These are phyloP conservation scores for Tausonia pullulans DNA, from an alignment of 1,284 basidiomycete genomes.

Conservation along the genomic window DNA sequence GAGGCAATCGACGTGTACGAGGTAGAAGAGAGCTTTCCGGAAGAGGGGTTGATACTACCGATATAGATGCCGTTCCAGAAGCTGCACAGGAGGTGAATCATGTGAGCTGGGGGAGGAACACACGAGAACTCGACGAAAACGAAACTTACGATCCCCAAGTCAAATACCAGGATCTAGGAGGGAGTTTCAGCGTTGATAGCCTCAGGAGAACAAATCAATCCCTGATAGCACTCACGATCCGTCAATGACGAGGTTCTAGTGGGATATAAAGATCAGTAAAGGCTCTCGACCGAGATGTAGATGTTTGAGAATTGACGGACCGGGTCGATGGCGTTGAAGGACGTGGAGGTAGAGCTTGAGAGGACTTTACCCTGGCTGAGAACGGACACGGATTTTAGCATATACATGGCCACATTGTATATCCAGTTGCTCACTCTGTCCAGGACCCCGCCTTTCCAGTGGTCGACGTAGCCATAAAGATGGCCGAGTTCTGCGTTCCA, in stretches of 20 bases:
- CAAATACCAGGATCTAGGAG: no score
- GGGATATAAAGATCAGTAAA: background rate
- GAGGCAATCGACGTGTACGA: constrained; percentile 39
- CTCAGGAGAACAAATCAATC: no score
- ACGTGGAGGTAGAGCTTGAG: constrained; percentile 35
- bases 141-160: no score
- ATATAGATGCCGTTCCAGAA: no score
- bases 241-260: constrained; percentile 20
- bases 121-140: no score
- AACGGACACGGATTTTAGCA: constrained; percentile 32
- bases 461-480: constrained; percentile 26
- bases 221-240: no score
- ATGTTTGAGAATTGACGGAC: constrained; percentile 14
- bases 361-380: constrained; percentile 43
- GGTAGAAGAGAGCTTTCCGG: constrained; percentile 37
- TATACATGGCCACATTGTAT: no score
- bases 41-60: constrained; percentile 34
- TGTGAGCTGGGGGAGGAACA: no score
- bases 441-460: constrained; percentile 38
- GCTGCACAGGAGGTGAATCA: no score
- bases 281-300: constrained; percentile 21
- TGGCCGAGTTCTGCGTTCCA: constrained; percentile 24
- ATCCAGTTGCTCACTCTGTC: no score
- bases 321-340: constrained; percentile 42
- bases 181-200: no score